Evolutionary conservation across 2,329 filamentous ascomycete genomes (phyloP).

Genomic region (Fonsecaea pedrosoi): DNA sequence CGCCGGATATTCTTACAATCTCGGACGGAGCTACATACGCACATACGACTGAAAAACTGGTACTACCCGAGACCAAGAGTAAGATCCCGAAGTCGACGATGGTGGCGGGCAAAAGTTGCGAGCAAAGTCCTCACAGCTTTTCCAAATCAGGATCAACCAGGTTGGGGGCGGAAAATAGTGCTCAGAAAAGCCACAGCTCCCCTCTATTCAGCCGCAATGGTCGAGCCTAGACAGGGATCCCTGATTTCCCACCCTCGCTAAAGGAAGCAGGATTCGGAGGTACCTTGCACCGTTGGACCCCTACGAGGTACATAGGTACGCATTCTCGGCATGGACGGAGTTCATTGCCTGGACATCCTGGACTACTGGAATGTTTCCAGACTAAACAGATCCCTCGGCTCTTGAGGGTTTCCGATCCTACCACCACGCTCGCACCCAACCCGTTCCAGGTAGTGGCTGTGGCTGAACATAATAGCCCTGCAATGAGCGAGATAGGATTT

Average conservation of each 20-base stretch:
- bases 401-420: slow-evolving; percentile 14
- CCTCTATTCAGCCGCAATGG: slow-evolving; percentile 14
- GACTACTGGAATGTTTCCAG: slow-evolving; percentile 12
- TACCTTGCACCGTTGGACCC: slow-evolving; percentile 17
- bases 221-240: not conserved
- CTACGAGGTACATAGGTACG: not conserved
- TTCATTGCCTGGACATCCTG: too few species aligned
- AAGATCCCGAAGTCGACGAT: slow-evolving; percentile 12
- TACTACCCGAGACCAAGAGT: slow-evolving; percentile 15
- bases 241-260: not conserved
- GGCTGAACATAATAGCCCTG: slow-evolving; percentile 1
- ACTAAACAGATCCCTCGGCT: slow-evolving; percentile 17
- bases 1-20: slow-evolving; percentile 2
- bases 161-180: slow-evolving; percentile 8
- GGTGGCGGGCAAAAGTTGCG: slow-evolving; percentile 10
- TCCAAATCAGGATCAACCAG: slow-evolving; percentile 4
- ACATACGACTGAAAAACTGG: not conserved
- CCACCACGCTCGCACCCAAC: not conserved
- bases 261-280: slow-evolving; percentile 14
- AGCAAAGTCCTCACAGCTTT: slow-evolving; percentile 4
- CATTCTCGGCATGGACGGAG: not conserved
- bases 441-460: slow-evolving; percentile 8
- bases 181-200: slow-evolving; percentile 1
- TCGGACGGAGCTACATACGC: not conserved
- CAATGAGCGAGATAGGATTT: slow-evolving; percentile 17